Percentiles rank a stretch among this genome's conserved stretches.
These are phyloP conservation scores for Sparassis latifolia DNA, from an alignment of 1,284 basidiomycete genomes.

Conservation along the genomic window DNA sequence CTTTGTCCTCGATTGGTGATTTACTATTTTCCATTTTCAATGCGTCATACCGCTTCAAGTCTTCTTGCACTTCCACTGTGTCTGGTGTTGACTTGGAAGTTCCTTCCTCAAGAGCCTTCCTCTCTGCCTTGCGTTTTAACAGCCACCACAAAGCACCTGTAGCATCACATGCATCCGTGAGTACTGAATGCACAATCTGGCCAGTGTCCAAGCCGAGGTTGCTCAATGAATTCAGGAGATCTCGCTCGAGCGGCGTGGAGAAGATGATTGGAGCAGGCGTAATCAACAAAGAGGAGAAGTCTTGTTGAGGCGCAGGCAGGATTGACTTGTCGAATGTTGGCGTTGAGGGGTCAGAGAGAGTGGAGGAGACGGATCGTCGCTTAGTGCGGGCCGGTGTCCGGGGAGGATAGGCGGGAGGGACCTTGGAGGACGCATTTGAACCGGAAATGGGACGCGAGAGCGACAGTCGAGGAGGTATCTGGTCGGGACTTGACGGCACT, in stretches of 20 bases:
- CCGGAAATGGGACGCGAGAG: constrained; percentile 19
- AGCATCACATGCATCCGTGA: constrained; percentile 89
- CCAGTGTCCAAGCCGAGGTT: constrained; percentile 86
- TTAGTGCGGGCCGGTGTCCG: constrained; percentile 94
- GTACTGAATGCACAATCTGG: constrained; percentile 90
- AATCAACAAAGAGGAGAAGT: constrained; percentile 70
- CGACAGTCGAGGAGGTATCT: constrained; percentile 17
- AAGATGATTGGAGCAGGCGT: constrained; percentile 77
- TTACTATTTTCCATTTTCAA: constrained; percentile 2
- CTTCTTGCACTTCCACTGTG: constrained; percentile 12
- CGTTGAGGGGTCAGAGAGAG: constrained; percentile 54
- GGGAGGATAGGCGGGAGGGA: constrained; percentile 54
- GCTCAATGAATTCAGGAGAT: constrained; percentile 73
- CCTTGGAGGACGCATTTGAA: constrained; percentile 29
- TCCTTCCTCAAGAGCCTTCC: constrained; percentile 44
- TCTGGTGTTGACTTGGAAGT: constrained; percentile 2
- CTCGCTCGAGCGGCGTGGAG: constrained; percentile 76
- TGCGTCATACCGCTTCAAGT: constrained; percentile 24
- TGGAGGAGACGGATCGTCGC: constrained; percentile 86
- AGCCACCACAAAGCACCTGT: constrained; percentile 97
- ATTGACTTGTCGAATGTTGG: constrained; percentile 42
- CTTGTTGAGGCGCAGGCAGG: constrained; percentile 41
- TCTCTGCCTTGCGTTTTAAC: constrained; percentile 75
- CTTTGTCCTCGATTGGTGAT: constrained; percentile 13
- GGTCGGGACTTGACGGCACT: constrained; percentile 3